These are phyloP conservation scores for Styphnolobium japonicum DNA, from an alignment of 306 rosid genomes.

Conservation along the genomic window DNA sequence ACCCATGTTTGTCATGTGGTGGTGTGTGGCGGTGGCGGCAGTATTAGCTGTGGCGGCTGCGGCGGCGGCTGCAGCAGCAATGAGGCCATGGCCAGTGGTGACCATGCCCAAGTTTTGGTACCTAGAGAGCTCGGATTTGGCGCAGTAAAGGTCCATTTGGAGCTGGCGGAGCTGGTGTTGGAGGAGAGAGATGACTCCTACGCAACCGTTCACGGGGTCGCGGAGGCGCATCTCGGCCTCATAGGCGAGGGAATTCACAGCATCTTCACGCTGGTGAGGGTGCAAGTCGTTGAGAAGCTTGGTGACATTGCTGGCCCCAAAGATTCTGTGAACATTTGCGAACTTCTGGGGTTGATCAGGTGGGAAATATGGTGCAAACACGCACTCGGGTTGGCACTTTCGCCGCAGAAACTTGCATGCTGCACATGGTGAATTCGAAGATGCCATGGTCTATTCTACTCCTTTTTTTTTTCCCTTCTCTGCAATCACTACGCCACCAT, in stretches of 20 bases:
- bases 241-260: conserved; percentile 93
- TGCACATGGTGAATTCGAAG: conserved; percentile 76
- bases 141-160: conserved; percentile 85
- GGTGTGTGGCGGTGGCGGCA: conserved; percentile 16
- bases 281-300: conserved; percentile 88
- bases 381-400: conserved; percentile 92
- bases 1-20: conserved; percentile 27
- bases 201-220: conserved; percentile 92
- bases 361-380: conserved; percentile 91
- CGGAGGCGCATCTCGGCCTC: conserved; percentile 98
- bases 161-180: conserved; percentile 97
- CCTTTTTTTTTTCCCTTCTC: no score
- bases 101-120: conserved; percentile 65
- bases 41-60: no score
- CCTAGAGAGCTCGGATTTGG: conserved; percentile 86
- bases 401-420: conserved; percentile 96
- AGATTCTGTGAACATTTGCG: conserved; percentile 87
- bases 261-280: conserved; percentile 94
- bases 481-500: conserved; percentile 27
- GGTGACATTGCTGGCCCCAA: conserved; percentile 92
- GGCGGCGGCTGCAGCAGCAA: no score
- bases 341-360: conserved; percentile 97
- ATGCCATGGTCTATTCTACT: conserved; percentile 13
- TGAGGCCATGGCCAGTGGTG: conserved; percentile 42
- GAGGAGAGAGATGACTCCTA: conserved; percentile 87